Evolutionary conservation across 306 rosid species (phyloP).

Genomic region (Comarum palustre): DNA sequence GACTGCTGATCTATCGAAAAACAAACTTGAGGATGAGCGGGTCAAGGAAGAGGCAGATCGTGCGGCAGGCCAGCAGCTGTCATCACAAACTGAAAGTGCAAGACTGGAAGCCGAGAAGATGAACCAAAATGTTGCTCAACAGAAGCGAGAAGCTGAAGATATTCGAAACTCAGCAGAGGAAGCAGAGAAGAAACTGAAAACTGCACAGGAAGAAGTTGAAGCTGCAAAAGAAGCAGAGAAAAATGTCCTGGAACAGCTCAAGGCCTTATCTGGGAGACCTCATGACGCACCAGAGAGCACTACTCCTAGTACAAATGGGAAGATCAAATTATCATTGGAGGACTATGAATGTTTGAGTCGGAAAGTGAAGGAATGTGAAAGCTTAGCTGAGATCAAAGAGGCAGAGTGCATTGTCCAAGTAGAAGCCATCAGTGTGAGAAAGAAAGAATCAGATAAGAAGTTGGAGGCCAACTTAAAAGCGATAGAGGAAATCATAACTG

Average conservation of each 20-base stretch:
- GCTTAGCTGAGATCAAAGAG: constrained; percentile 48
- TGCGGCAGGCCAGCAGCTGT: constrained; percentile 34
- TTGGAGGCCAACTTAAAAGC: constrained; percentile 57
- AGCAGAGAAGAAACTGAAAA: constrained; percentile 44
- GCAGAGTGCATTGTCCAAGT: constrained; percentile 40
- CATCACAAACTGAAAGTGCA: constrained; percentile 39
- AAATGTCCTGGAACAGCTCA: constrained; percentile 50
- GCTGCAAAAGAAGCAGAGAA: constrained; percentile 59
- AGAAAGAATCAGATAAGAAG: constrained; percentile 43
- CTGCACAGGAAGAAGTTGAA: constrained; percentile 44
- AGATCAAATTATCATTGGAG: constrained; percentile 46
- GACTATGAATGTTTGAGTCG: constrained; percentile 45
- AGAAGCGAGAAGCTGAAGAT: constrained; percentile 49
- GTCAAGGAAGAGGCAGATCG: background rate
- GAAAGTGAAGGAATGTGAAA: constrained; percentile 45
- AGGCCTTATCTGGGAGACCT: constrained; percentile 31
- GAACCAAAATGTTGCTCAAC: constrained; percentile 39
- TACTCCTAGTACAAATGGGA: constrained; percentile 13
- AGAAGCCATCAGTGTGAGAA: constrained; percentile 40
- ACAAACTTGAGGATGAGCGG: constrained; percentile 22
- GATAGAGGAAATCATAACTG: constrained; percentile 59
- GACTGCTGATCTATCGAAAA: constrained; percentile 24
- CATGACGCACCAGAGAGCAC: constrained; percentile 19
- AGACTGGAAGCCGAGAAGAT: constrained; percentile 51
- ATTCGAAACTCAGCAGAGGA: constrained; percentile 35